A percentile compares a stretch with the other conserved stretches of the same genome.
Conservation (phyloP, 108 stramenopile species). For the Nitzschia inconspicua region DNA sequence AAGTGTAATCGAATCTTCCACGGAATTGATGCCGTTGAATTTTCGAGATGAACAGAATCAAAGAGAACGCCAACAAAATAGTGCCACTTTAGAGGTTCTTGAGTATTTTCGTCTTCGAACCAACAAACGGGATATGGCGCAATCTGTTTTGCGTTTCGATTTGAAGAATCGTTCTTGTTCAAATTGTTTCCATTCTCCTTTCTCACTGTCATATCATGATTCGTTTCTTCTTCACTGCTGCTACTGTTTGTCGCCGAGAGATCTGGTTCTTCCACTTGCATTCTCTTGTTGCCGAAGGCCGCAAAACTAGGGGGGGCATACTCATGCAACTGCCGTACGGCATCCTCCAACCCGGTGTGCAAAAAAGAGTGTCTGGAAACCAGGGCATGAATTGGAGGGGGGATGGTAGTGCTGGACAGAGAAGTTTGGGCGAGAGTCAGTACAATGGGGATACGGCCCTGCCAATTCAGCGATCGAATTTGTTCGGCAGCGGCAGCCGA, state of each 20-base stretch:
- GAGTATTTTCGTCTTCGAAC: slow-evolving; percentile 79
- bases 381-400: slow-evolving; percentile 61
- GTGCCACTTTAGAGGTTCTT: slow-evolving; percentile 72
- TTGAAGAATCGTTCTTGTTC: neutral
- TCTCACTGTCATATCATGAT: neutral
- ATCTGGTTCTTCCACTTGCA: slow-evolving; percentile 29
- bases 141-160: neutral
- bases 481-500: neutral
- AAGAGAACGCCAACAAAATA: slow-evolving; percentile 74
- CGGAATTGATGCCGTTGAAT: slow-evolving; percentile 26
- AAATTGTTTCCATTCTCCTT: neutral
- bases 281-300: no score
- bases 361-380: slow-evolving; percentile 64
- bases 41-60: slow-evolving; percentile 28
- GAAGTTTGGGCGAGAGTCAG: slow-evolving; percentile 65
- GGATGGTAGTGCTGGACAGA: slow-evolving; percentile 60
- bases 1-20: slow-evolving; percentile 84
- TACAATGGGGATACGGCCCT: slow-evolving; percentile 63
- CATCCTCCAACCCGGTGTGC: slow-evolving; percentile 62
- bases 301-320: slow-evolving; percentile 57
- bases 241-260: no score
- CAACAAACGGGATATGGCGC: slow-evolving; percentile 61
- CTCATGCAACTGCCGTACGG: slow-evolving; percentile 47
- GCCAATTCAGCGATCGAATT: slow-evolving; percentile 46
- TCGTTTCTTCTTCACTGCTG: no score